These are phyloP conservation scores for Austroboletus festivus DNA, from an alignment of 768 basidiomycete genomes.

Conservation along the genomic window DNA sequence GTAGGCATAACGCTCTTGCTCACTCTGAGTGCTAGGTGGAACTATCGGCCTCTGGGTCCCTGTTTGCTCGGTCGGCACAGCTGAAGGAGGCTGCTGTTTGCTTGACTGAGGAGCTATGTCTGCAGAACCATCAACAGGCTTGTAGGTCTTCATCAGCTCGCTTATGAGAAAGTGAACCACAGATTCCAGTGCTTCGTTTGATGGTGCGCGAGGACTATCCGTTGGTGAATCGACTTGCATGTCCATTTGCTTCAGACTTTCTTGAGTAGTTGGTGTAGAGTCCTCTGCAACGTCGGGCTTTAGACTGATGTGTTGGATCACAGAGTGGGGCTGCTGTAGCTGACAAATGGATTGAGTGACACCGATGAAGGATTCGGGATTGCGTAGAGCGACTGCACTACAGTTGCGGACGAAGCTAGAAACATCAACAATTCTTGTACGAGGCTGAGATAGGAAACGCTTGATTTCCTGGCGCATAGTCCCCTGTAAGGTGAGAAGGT, in stretches of 20 bases:
- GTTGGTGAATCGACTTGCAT: conserved; percentile 57
- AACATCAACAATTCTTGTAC: conserved; percentile 67
- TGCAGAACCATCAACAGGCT: conserved; percentile 37
- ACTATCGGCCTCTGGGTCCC: conserved; percentile 13
- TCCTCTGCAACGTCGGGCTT: conserved; percentile 37
- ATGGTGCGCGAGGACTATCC: conserved; percentile 23
- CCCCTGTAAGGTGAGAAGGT: conserved; percentile 54
- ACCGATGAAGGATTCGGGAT: conserved; percentile 73
- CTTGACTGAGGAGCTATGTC: conserved; percentile 12
- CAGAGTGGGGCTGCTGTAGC: conserved; percentile 62
- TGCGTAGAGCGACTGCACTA: conserved; percentile 76
- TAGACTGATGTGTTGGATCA: conserved; percentile 56
- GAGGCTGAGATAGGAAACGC: conserved; percentile 72
- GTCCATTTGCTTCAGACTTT: conserved; percentile 32
- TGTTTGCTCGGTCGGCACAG: conserved; percentile 11
- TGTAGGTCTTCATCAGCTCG: conserved; percentile 66
- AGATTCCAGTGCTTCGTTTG: conserved; percentile 50
- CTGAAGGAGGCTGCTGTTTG: conserved; percentile 13
- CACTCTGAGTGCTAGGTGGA: conserved; percentile 11
- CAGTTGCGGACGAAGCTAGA: conserved; percentile 71
- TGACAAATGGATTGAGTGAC: conserved; percentile 69
- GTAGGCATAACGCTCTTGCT: conserved; percentile 44
- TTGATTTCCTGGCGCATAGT: conserved; percentile 84
- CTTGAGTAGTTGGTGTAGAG: conserved; percentile 6
- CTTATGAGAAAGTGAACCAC: conserved; percentile 67